A percentile compares a stretch with the other conserved stretches of the same genome.
phyloP scores from a whole-genome alignment of 495 filamentous ascomycete genomes.

The Daldinia concentrica region DNA sequence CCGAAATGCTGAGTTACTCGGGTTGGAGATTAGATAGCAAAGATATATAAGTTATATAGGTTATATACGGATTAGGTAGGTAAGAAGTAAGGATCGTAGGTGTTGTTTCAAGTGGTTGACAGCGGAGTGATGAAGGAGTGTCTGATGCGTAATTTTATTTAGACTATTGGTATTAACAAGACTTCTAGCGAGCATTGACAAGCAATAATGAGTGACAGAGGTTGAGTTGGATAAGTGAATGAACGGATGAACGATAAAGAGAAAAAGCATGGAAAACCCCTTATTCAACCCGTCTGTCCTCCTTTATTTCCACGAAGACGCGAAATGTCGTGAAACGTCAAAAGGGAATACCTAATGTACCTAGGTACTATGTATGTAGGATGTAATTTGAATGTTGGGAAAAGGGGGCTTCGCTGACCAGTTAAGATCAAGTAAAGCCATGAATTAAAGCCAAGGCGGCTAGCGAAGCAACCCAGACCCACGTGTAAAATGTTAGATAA shows the following conservation, averaged over 20 bases:
- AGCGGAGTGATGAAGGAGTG: conserved; percentile 29
- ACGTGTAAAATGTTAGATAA: conserved; percentile 22
- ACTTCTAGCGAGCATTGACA: background rate
- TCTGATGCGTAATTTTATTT: conserved; percentile 14
- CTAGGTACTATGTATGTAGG: background rate
- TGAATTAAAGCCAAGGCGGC: background rate
- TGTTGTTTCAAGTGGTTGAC: conserved; percentile 32
- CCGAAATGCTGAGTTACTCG: background rate
- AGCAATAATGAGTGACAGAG: conserved; percentile 30
- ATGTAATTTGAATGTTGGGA: background rate
- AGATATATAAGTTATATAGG: background rate
- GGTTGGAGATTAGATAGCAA: background rate
- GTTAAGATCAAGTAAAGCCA: background rate
- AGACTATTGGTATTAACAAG: background rate
- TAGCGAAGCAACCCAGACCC: conserved; percentile 10
- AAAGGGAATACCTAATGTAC: background rate
- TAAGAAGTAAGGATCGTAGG: conserved; percentile 32
- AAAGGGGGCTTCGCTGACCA: conserved; percentile 21
- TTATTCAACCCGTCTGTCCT: conserved; percentile 26
- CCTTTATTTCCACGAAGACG: conserved; percentile 14
- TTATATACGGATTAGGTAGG: conserved; percentile 10
- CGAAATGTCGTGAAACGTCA: conserved; percentile 12
- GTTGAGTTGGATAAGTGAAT: conserved; percentile 22
- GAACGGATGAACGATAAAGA: conserved; percentile 16
- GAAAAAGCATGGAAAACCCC: conserved; percentile 14